Evolutionary conservation across 2,329 filamentous ascomycete species (phyloP).

Genomic region (Leptodontidium sp.): DNA sequence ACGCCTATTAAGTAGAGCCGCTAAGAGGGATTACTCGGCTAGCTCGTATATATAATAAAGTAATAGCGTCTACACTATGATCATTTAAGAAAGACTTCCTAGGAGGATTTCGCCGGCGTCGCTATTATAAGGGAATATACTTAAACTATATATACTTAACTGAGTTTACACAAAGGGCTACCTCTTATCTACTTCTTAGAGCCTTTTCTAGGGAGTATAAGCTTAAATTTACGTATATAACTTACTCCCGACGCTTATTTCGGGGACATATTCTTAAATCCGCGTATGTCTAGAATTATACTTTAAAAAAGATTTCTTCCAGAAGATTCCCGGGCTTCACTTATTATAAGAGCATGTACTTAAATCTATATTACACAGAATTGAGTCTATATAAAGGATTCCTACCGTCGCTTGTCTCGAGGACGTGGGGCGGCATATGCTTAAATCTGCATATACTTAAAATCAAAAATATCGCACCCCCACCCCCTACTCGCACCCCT

Average conservation of each 20-base stretch:
- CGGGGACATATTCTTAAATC: slow-evolving; percentile 4
- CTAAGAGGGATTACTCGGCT: background rate
- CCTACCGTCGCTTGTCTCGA: background rate
- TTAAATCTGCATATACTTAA: background rate
- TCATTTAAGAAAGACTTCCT: background rate
- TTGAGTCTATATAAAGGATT: slow-evolving; percentile 3
- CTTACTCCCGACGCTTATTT: background rate
- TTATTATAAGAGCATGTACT: background rate
- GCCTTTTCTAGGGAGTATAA: background rate
- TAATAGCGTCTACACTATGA: background rate
- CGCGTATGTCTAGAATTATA: background rate
- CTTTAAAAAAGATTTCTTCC: background rate
- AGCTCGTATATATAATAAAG: background rate
- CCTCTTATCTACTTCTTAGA: background rate
- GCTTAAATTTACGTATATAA: background rate
- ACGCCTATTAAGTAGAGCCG: background rate
- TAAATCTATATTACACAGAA: background rate
- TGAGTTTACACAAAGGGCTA: background rate
- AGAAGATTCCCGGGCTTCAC: background rate
- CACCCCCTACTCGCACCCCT: background rate
- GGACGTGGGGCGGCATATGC: background rate
- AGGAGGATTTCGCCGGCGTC: background rate
- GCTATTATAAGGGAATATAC: background rate
- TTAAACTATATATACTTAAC: background rate
- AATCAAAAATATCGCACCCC: background rate